These are phyloP conservation scores for Periconia macrospinosa DNA, from an alignment of 2,329 filamentous ascomycete genomes.

Conservation along the genomic window DNA sequence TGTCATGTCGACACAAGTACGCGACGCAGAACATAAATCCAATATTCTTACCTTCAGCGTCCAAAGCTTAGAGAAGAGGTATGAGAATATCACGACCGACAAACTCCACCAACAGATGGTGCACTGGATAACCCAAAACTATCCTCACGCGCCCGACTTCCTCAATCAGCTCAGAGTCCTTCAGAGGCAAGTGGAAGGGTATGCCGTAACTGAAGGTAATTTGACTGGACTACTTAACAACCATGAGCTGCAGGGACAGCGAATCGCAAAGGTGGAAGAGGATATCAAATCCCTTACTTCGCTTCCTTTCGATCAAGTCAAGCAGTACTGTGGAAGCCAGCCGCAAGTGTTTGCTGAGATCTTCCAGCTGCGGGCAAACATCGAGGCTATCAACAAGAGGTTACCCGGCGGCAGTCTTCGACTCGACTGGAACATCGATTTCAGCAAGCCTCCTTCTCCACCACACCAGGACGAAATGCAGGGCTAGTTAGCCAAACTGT, in stretches of 20 bases:
- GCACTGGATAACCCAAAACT: constrained; percentile 12
- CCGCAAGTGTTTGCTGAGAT: not conserved
- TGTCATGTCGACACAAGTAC: too few species aligned
- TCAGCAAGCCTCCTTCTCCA: not conserved
- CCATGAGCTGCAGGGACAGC: not conserved
- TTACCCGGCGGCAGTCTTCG: not conserved
- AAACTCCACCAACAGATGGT: constrained; percentile 15
- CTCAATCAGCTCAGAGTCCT: not conserved
- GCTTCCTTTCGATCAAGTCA: not conserved
- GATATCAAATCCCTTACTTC: not conserved
- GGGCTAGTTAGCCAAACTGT: too few species aligned
- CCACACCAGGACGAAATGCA: not conserved
- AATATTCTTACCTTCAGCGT: not conserved
- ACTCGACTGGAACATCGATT: not conserved
- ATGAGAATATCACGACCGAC: constrained; percentile 16
- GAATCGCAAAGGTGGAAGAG: not conserved
- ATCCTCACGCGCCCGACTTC: constrained; percentile 9
- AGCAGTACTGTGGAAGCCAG: not conserved
- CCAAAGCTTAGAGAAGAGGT: constrained; percentile 9
- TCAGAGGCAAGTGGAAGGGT: not conserved
- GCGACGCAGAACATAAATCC: not conserved
- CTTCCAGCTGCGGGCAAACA: not conserved
- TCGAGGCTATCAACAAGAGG: not conserved
- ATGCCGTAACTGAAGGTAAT: not conserved
- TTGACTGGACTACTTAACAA: not conserved